These are phyloP conservation scores for Lineolata rhizophorae DNA, from an alignment of 495 filamentous ascomycete species.

Conservation along the genomic window DNA sequence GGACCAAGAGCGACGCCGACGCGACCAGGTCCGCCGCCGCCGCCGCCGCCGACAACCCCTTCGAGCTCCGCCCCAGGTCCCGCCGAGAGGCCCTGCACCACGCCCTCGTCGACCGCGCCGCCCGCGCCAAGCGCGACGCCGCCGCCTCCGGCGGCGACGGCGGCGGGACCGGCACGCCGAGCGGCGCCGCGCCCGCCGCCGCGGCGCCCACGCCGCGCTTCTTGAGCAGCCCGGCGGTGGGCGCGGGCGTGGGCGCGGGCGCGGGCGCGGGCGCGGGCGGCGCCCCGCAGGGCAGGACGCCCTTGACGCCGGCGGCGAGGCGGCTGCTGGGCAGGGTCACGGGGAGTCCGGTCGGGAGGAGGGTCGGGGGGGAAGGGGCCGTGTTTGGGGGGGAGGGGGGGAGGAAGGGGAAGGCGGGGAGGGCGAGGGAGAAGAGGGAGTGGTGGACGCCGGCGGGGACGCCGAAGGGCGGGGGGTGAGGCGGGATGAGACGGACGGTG, in stretches of 20 bases:
- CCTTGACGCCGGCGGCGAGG: conserved; percentile 67
- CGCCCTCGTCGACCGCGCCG: conserved; percentile 60
- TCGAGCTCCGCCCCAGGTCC: conserved; percentile 53
- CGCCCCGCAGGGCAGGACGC: too few species aligned
- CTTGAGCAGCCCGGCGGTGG: conserved; percentile 26
- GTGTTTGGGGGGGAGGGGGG: conserved; percentile 27
- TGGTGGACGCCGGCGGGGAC: too few species aligned
- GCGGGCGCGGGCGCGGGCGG: too few species aligned
- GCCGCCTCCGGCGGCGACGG: conserved; percentile 15
- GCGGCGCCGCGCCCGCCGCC: too few species aligned
- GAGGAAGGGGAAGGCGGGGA: too few species aligned
- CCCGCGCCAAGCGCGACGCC: conserved; percentile 51
- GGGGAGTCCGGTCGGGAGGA: conserved; percentile 23
- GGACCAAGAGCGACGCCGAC: too few species aligned
- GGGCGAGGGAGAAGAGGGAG: too few species aligned
- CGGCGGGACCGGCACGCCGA: too few species aligned
- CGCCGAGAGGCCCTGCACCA: conserved; percentile 69
- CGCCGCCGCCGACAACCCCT: conserved; percentile 54
- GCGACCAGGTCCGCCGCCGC: too few species aligned
- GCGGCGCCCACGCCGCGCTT: conserved; percentile 47
- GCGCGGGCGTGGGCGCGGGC: too few species aligned
- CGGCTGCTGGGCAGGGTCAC: conserved; percentile 41
- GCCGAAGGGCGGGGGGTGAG: too few species aligned
- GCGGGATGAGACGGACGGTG: too few species aligned
- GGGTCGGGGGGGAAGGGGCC: conserved; percentile 11